A percentile compares a stretch with the other conserved stretches of the same genome.
Conservation (phyloP, 805 yeast genomes). For the Debaryomyces tyrocola region DNA sequence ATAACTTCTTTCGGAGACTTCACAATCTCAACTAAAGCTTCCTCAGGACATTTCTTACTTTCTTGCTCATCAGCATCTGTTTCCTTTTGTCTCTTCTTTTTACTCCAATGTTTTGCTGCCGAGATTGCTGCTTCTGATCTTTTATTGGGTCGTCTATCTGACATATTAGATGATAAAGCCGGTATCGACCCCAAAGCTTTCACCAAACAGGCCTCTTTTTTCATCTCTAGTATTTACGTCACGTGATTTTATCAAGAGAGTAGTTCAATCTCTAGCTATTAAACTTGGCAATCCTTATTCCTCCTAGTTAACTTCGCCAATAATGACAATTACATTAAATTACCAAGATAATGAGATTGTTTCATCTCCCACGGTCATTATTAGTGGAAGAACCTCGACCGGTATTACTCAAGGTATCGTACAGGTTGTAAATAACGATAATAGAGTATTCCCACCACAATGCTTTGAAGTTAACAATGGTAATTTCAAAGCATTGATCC, state of each 20-base stretch:
- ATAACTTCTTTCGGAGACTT: not conserved
- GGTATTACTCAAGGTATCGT: constrained; percentile 23
- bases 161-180: not conserved
- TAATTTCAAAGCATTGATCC: constrained; percentile 72
- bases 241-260: constrained; percentile 30
- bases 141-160: not conserved
- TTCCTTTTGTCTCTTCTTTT: constrained; percentile 3
- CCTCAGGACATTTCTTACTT: not conserved
- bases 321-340: constrained; percentile 31
- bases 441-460: constrained; percentile 61
- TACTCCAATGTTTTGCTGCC: constrained; percentile 27
- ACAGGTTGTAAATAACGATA: constrained; percentile 31
- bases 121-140: constrained; percentile 22
- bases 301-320: not conserved
- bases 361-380: constrained; percentile 38
- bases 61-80: not conserved
- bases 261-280: not conserved
- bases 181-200: not conserved
- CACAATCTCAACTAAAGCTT: not conserved
- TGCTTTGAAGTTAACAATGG: constrained; percentile 65
- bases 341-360: constrained; percentile 37
- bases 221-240: constrained; percentile 8
- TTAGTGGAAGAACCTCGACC: constrained; percentile 28
- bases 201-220: too few species aligned
- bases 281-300: not conserved